Evolutionary conservation across 306 rosid genomes (phyloP).

Genomic region (Morella rubra): DNA sequence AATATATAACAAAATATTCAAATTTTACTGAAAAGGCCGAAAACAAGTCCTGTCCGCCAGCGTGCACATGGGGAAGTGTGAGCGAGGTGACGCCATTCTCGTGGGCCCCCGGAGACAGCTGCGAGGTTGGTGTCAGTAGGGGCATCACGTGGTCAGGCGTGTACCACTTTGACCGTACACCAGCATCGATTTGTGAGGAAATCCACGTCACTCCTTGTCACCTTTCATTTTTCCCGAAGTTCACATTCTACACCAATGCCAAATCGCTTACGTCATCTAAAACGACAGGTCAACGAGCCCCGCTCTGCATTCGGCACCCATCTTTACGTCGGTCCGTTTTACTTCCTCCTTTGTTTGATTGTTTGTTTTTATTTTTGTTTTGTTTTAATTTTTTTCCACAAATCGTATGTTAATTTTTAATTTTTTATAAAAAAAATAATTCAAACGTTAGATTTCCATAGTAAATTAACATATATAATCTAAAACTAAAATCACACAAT

Average conservation of each 20-base stretch:
- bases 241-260: no score
- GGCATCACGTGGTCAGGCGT: conserved; percentile 8
- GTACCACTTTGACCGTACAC: neutral
- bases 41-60: neutral
- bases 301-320: neutral
- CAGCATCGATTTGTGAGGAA: neutral
- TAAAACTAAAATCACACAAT: no score
- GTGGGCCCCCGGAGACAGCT: neutral
- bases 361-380: no score
- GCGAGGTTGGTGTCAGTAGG: neutral
- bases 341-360: no score
- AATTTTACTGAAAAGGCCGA: no score
- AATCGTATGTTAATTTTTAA: no score
- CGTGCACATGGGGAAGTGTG: neutral
- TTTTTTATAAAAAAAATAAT: no score
- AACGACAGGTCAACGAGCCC: neutral
- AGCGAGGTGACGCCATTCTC: neutral
- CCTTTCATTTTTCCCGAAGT: neutral
- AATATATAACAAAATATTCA: no score
- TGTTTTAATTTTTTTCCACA: no score
- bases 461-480: no score
- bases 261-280: neutral
- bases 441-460: no score
- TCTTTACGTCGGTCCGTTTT: neutral
- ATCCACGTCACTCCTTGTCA: neutral